A percentile compares a stretch with the other conserved stretches of the same genome.
Evolutionary conservation across 495 filamentous ascomycete genomes (phyloP).

Genomic region (Tuber magnatum): DNA sequence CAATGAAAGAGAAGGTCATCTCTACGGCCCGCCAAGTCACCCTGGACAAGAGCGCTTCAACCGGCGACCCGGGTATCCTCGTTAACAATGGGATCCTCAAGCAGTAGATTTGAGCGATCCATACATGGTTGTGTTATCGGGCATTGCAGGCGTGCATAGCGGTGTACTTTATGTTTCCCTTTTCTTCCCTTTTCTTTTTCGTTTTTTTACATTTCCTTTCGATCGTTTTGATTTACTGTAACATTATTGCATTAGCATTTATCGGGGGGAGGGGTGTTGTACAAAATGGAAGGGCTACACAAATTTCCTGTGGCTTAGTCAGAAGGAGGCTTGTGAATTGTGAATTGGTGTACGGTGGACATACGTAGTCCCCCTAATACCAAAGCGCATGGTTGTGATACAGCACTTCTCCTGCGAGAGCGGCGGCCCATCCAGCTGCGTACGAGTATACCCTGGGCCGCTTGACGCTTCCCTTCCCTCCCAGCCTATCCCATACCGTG

Average conservation of each 20-base stretch:
- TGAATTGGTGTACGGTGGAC: background rate
- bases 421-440: background rate
- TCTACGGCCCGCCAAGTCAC: conserved; percentile 9
- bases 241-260: conserved; percentile 4
- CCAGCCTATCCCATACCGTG: background rate
- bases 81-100: conserved; percentile 26
- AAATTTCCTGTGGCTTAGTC: background rate
- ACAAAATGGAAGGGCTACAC: background rate
- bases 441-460: background rate
- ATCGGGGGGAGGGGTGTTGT: background rate
- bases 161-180: background rate
- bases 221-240: conserved; percentile 1
- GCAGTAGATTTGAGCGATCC: background rate
- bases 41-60: conserved; percentile 17
- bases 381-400: background rate
- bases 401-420: background rate
- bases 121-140: background rate
- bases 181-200: background rate
- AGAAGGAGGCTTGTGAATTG: background rate
- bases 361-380: background rate
- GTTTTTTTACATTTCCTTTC: background rate
- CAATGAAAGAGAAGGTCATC: conserved; percentile 44
- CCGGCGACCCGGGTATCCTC: conserved; percentile 24
- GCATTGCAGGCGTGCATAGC: background rate
- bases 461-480: background rate